These are phyloP conservation scores for Tolypocladium guangdongense DNA, from an alignment of 2,329 filamentous ascomycete species.

Conservation along the genomic window DNA sequence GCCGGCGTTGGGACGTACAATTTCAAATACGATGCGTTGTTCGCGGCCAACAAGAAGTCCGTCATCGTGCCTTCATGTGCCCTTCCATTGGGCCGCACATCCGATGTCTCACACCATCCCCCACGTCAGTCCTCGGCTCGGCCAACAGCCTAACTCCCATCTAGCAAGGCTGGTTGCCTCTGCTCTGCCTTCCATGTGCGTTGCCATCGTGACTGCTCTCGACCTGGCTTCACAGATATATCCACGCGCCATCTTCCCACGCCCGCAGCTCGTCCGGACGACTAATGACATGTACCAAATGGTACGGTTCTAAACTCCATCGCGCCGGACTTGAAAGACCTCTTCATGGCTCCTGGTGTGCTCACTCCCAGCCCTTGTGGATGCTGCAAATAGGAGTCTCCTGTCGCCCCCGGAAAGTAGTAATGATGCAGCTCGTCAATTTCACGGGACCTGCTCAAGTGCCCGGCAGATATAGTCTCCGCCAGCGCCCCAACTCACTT, in stretches of 20 bases:
- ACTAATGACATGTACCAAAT: not conserved
- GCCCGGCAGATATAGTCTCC: not conserved
- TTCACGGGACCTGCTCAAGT: not conserved
- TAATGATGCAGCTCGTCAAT: not conserved
- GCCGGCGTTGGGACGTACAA: not conserved
- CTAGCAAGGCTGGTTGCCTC: too few relatives aligned
- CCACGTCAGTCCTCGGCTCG: not conserved
- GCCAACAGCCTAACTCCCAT: not conserved
- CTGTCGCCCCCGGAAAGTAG: not conserved
- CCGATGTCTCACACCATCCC: not conserved
- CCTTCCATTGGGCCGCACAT: not conserved
- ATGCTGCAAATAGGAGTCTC: not conserved
- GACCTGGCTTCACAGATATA: not conserved
- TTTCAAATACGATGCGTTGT: not conserved
- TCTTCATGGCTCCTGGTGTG: too few relatives aligned
- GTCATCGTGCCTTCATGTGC: not conserved
- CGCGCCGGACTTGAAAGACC: slow-evolving; percentile 1
- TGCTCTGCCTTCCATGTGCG: too few relatives aligned
- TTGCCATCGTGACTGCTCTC: not conserved
- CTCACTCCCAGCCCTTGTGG: not conserved
- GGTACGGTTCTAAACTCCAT: not conserved
- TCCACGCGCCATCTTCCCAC: not conserved
- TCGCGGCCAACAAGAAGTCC: not conserved
- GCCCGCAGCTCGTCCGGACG: not conserved
- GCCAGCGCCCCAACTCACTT: not conserved